Evolutionary conservation across 2,329 filamentous ascomycete species (phyloP).

Genomic region (Alternaria sp.): DNA sequence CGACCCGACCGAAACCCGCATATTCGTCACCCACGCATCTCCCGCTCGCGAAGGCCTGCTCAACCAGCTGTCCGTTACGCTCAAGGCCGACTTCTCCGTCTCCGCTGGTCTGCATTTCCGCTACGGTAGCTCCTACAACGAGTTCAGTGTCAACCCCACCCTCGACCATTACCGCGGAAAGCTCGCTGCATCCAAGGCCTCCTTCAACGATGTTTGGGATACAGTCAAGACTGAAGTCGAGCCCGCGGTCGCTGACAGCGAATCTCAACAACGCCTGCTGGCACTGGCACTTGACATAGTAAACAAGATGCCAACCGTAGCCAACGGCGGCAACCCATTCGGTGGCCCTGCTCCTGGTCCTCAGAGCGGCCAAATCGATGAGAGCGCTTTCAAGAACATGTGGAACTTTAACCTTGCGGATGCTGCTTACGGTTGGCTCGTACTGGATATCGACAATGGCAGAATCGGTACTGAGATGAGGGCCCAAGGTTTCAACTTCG

Average conservation of each 20-base stretch:
- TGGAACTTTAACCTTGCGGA: constrained; percentile 99
- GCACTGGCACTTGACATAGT: constrained; percentile 91
- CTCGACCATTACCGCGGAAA: constrained; percentile 98
- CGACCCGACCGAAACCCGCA: constrained; percentile 93
- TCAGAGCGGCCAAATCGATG: constrained; percentile 87
- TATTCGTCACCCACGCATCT: constrained; percentile 96
- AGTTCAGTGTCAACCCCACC: constrained; percentile 98
- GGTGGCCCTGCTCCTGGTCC: constrained; percentile 80
- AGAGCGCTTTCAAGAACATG: constrained; percentile 99
- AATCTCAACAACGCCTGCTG: constrained; percentile 89
- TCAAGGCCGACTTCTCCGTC: constrained; percentile 98
- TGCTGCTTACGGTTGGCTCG: constrained; percentile 94
- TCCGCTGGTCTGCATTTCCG: constrained; percentile 97
- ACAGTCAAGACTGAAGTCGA: constrained; percentile 96
- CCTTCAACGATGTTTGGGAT: constrained; percentile 99
- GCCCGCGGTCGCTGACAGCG: constrained; percentile 90
- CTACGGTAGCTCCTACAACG: constrained; percentile 99
- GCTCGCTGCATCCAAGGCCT: constrained; percentile 95
- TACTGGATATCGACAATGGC: constrained; percentile 92
- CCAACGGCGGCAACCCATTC: constrained; percentile 95
- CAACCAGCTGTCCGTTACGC: constrained; percentile 94
- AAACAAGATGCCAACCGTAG: constrained; percentile 96
- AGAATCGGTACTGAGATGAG: constrained; percentile 98
- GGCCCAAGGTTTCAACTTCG: constrained; percentile 98
- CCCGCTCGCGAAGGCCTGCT: constrained; percentile 94